Base-by-base conservation (phyloP, 2,329 filamentous ascomycete species). In the Fusarium falciforme region DNA sequence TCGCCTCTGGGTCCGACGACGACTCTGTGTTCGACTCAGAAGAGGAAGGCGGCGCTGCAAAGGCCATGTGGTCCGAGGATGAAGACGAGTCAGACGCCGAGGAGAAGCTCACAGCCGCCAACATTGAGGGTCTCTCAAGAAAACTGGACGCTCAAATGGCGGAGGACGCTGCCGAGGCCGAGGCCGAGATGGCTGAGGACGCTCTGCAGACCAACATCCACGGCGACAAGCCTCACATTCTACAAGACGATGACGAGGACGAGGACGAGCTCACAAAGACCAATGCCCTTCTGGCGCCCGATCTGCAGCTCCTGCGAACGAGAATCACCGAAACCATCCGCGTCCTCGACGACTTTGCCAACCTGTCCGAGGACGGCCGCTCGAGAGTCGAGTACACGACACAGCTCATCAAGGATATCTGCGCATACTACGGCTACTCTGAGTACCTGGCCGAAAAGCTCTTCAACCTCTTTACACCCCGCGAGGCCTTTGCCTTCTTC, bases 401-500 rank as follows among this genome's bases (percentile, higher is more conserved):
- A 25, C 93, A 97, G 82, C 87, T 99, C 64, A 84, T 98, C 70
- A 93, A 94, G 84, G 96, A 99, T 80, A 93, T 98, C 68, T 98
- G 95, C 85, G 91, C 93, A 65, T 99, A 99, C 87, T 99, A 99
- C 82, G 95, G 96, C 69, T 99, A 99, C 87, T 97, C 94, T 5
- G 91, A 93, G 40, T 98, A 93, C 84, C 89, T 99, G n/a, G 96
- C 95, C 6, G 94, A 98, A 84, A 99, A 98, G 87, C 91, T 99
- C 17, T 95, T 95, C 85, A 92, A 93, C 80, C 91, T 99, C 8
- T 98, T 99, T 85, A 91, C 95, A 2, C 94, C 96, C 0, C 92
- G 93, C 77, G 96, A 99, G 85, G 96, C 96, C 0, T 97, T 98
- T 77, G 95, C 95, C 64, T 99, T 99, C 85, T 98, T 99, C 85